phyloP scores from a whole-genome alignment of 495 filamentous ascomycete species.

The Pyronema omphalodes region DNA sequence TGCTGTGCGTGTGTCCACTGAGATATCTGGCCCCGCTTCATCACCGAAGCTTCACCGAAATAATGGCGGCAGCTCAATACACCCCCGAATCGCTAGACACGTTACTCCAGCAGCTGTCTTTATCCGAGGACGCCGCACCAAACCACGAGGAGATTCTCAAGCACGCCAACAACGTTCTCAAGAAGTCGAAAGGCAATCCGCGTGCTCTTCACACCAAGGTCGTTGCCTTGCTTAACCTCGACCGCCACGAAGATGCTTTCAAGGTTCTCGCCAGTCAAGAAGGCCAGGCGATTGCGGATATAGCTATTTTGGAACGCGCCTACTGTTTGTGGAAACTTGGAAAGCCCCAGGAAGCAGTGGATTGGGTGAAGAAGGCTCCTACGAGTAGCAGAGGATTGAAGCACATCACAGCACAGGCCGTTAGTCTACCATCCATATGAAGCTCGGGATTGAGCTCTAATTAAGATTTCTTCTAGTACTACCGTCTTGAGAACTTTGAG shows the following conservation, averaged over 20 bases:
- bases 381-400: conserved; percentile 39
- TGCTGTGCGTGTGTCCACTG: neutral
- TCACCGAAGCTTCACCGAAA: neutral
- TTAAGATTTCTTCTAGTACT: conserved; percentile 34
- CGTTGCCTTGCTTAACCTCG: conserved; percentile 78
- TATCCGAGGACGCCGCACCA: conserved; percentile 43
- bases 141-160: conserved; percentile 57
- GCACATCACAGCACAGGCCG: conserved; percentile 79
- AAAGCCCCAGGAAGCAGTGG: conserved; percentile 48
- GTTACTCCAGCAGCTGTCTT: conserved; percentile 27
- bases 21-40: neutral
- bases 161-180: conserved; percentile 50
- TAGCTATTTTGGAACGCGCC: conserved; percentile 57
- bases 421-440: conserved; percentile 25
- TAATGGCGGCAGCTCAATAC: conserved; percentile 9
- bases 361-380: conserved; percentile 25
- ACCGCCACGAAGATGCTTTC: conserved; percentile 80
- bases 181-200: conserved; percentile 41
- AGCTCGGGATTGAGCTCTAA: conserved; percentile 7
- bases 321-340: conserved; percentile 87
- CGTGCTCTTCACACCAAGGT: conserved; percentile 59
- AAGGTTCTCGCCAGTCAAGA: conserved; percentile 48
- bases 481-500: conserved; percentile 67
- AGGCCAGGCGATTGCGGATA: conserved; percentile 45
- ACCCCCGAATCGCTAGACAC: conserved; percentile 19